phyloP scores from a whole-genome alignment of 768 basidiomycete genomes.

The Amylocystis lapponica region DNA sequence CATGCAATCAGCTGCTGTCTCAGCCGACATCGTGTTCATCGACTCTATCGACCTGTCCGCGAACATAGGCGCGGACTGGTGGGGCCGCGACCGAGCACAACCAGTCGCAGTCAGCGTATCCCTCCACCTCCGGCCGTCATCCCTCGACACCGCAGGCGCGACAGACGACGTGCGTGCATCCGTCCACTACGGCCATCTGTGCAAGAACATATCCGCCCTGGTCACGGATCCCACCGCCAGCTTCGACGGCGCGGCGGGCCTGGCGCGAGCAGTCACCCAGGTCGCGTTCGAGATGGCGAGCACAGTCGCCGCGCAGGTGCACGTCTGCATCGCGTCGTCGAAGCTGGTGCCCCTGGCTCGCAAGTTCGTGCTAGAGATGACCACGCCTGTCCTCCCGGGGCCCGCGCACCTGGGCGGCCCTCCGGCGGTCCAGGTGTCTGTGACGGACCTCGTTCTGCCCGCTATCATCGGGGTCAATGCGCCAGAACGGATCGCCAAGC shows the following conservation, averaged over 20 bases:
- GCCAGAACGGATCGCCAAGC: constrained; percentile 59
- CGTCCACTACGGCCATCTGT: constrained; percentile 60
- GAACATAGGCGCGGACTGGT: constrained; percentile 45
- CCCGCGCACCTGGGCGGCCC: not conserved
- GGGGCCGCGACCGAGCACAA: constrained; percentile 43
- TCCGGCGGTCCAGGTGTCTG: constrained; percentile 24
- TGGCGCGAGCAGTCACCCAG: constrained; percentile 32
- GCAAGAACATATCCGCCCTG: constrained; percentile 38
- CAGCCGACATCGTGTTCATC: constrained; percentile 41
- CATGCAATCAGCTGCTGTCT: too few species aligned
- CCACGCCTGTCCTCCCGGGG: not conserved
- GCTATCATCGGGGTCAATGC: constrained; percentile 69
- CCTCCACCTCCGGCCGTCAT: constrained; percentile 35
- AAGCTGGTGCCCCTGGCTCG: constrained; percentile 49
- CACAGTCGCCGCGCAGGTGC: constrained; percentile 30
- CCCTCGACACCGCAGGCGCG: constrained; percentile 38
- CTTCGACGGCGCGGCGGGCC: constrained; percentile 26
- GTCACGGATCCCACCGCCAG: constrained; percentile 15
- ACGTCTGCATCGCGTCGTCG: constrained; percentile 31
- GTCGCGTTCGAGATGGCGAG: constrained; percentile 35
- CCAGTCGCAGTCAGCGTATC: constrained; percentile 44
- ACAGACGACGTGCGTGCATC: constrained; percentile 51
- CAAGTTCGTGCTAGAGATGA: constrained; percentile 37
- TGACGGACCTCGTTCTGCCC: constrained; percentile 43
- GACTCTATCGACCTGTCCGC: constrained; percentile 36